These are phyloP conservation scores for Neurospora sp. DNA, from an alignment of 495 filamentous ascomycete genomes.

Conservation along the genomic window DNA sequence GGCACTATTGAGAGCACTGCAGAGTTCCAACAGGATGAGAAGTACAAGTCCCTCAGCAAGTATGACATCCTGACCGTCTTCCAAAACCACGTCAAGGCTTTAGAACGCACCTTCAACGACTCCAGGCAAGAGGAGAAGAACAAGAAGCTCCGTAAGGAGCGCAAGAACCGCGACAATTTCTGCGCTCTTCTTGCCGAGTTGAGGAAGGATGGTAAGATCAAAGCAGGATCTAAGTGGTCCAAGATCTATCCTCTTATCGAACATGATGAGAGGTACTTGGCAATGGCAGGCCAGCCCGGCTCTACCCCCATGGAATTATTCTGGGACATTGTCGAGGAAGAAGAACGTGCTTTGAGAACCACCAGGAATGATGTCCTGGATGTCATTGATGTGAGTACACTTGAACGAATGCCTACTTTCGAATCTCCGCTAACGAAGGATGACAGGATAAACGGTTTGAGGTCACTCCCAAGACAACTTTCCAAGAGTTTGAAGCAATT, in stretches of 20 bases:
- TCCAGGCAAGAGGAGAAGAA: conserved; percentile 78
- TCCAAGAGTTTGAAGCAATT: conserved; percentile 72
- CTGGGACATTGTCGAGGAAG: conserved; percentile 94
- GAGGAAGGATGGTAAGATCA: conserved; percentile 69
- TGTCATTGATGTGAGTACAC: conserved; percentile 68
- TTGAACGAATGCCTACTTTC: background rate
- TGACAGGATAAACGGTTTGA: conserved; percentile 80
- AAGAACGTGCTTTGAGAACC: conserved; percentile 71
- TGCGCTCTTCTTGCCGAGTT: conserved; percentile 62
- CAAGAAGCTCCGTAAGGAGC: conserved; percentile 65
- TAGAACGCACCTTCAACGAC: conserved; percentile 86
- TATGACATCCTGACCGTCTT: conserved; percentile 88
- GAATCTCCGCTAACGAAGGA: background rate
- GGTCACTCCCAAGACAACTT: conserved; percentile 72
- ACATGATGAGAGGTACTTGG: conserved; percentile 73
- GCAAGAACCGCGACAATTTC: conserved; percentile 77
- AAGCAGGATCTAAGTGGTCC: conserved; percentile 84
- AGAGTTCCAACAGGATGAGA: conserved; percentile 72
- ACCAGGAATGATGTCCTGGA: conserved; percentile 81
- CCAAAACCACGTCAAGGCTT: conserved; percentile 84
- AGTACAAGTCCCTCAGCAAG: conserved; percentile 79
- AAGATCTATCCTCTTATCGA: conserved; percentile 68
- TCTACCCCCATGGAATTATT: conserved; percentile 91
- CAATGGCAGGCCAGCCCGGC: conserved; percentile 76
- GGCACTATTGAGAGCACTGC: conserved; percentile 68